Percentiles rank a stretch among this genome's conserved stretches.
Conservation (phyloP, 345 rosid genomes). For the Gossypium herbaceum region DNA sequence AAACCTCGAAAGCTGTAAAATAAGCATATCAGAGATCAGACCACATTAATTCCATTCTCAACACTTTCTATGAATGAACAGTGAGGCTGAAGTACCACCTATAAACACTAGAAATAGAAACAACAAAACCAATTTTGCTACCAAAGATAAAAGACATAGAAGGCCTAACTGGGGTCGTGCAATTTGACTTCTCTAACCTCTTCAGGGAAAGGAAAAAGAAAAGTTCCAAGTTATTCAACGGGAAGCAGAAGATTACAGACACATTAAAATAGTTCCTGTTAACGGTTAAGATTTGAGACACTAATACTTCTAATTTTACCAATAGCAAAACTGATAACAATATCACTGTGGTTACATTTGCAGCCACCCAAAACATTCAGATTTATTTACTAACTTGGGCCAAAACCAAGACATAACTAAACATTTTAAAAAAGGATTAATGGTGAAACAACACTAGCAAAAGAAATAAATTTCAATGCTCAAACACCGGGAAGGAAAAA, state of each 20-base stretch:
- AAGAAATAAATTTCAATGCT: not conserved
- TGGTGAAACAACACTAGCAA: not conserved
- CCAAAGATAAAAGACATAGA: not conserved
- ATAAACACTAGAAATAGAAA: not conserved
- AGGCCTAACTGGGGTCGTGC: not conserved
- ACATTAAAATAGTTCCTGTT: not conserved
- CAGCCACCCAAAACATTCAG: not conserved
- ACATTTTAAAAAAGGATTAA: not conserved
- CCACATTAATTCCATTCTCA: slow-evolving; percentile 12
- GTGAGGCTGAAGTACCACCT: not conserved
- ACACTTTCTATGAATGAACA: not conserved
- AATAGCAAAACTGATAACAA: not conserved
- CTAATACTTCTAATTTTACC: not conserved
- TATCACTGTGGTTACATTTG: not conserved
- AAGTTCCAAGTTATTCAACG: not conserved
- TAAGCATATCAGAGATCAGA: not conserved
- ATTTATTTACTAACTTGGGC: not conserved
- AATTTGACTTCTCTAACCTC: not conserved
- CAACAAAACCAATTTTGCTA: not conserved
- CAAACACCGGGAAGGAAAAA: not conserved
- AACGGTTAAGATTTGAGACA: not conserved
- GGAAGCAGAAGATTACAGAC: not conserved
- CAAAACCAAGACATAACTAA: not conserved
- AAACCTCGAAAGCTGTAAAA: slow-evolving; percentile 80
- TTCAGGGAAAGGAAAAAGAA: not conserved